A percentile compares a stretch with the other conserved stretches of the same genome.
phyloP scores from a whole-genome alignment of 202 grass and related monocot genomes.

The Panicum hallii region DNA sequence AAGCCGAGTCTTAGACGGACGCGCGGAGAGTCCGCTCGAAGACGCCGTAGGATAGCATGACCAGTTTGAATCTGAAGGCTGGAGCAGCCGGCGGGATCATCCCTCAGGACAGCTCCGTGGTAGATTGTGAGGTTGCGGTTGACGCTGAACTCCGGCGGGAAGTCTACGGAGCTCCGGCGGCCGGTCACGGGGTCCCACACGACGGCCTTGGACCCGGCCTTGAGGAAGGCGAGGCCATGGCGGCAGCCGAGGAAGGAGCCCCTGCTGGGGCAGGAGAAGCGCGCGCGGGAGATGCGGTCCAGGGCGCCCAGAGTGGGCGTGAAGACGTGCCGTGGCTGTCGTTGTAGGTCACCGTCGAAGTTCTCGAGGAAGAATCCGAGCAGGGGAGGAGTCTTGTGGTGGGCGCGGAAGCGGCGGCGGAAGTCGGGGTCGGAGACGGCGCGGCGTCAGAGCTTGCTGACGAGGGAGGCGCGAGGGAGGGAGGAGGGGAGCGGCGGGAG shows the following conservation, averaged over 20 bases:
- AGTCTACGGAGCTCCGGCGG: neutral
- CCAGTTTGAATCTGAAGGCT: neutral
- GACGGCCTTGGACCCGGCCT: neutral
- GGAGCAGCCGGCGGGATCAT: neutral
- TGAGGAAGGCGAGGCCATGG: conserved; percentile 10
- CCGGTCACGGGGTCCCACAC: neutral
- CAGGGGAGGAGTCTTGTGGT: neutral
- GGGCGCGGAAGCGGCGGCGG: conserved; percentile 4
- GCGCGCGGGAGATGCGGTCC: neutral
- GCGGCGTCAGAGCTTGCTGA: conserved; percentile 11
- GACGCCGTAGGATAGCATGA: neutral
- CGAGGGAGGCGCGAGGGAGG: neutral
- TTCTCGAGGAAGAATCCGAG: neutral
- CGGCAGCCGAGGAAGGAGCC: neutral
- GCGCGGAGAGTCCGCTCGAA: neutral
- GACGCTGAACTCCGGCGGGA: neutral
- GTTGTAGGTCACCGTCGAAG: no score
- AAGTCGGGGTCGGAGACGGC: neutral
- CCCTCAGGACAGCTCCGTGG: neutral
- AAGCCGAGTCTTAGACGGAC: neutral
- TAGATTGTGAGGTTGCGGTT: neutral
- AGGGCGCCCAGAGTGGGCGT: neutral
- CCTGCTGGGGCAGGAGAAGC: neutral
- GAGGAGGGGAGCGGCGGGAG: conserved; percentile 6
- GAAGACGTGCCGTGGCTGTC: neutral